These are phyloP conservation scores for Hypoxylon sp. DNA, from an alignment of 2,329 filamentous ascomycete species.

Conservation along the genomic window DNA sequence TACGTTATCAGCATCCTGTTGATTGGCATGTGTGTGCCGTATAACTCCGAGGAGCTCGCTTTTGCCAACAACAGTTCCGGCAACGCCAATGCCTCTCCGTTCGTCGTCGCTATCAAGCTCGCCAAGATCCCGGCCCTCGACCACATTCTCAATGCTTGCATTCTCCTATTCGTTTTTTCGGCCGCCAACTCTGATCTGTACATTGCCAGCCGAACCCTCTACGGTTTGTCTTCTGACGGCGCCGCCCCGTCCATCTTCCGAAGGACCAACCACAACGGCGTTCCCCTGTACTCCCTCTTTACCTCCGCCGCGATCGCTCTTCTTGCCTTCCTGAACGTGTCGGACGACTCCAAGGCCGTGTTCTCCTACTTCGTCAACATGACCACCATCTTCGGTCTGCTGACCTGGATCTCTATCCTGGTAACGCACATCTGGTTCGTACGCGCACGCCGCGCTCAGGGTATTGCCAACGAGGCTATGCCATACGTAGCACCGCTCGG, in stretches of 20 bases:
- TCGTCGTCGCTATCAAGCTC: constrained; percentile 79
- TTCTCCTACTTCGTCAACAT: constrained; percentile 79
- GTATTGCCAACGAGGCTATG: constrained; percentile 68
- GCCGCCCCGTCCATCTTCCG: constrained; percentile 81
- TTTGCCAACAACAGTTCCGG: constrained; percentile 69
- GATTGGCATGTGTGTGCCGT: constrained; percentile 83
- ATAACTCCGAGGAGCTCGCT: constrained; percentile 72
- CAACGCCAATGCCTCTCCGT: constrained; percentile 76
- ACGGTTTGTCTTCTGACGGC: constrained; percentile 79
- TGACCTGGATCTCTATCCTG: constrained; percentile 78
- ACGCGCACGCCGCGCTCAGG: constrained; percentile 73
- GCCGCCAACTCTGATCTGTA: constrained; percentile 85
- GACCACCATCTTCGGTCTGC: constrained; percentile 75
- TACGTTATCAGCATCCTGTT: constrained; percentile 82
- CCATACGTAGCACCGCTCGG: constrained; percentile 81
- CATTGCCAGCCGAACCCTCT: constrained; percentile 80
- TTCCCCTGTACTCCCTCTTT: constrained; percentile 76
- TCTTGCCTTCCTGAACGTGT: constrained; percentile 78
- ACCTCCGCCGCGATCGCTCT: constrained; percentile 74
- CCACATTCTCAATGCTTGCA: constrained; percentile 80
- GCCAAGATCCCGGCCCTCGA: constrained; percentile 75
- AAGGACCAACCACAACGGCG: constrained; percentile 78
- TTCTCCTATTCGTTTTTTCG: constrained; percentile 82
- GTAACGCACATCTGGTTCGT: constrained; percentile 78
- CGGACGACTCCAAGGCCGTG: constrained; percentile 68